Evolutionary conservation across 75 land plant genomes (phyloP), one percentile per base, ranked within the genome.

Genomic region (Larix kaempferi): DNA sequence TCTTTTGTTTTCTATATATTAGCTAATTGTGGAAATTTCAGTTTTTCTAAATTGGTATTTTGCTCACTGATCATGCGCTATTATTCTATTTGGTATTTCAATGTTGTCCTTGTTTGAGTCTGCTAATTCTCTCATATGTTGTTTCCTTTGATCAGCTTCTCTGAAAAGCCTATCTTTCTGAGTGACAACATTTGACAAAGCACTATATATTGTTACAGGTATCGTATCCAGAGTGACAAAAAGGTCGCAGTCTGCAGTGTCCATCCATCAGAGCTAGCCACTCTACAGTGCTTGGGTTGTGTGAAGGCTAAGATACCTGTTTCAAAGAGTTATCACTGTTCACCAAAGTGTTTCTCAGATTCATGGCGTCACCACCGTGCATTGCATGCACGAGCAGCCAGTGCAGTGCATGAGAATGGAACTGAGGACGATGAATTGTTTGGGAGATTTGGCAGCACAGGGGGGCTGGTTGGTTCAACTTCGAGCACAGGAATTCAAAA

Each of bases 361-460:
- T 90, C 98, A 77, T 96, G 99, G 99, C 88, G 92, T 79, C 98
- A 96, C 66, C 99, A 96, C 75, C 90, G 94, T 75, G 82, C 80
- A 76, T 76, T 94, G 72, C 99, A 96, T 87, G 93, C 90, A 6
- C 90, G 89, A 12, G 98, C 98, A 60, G 84, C 89, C 57, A 88
- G 83, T 77, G 87, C 88, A 82, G 79, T 83, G 29, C 90, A 86
- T 64, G 99, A 96, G 73, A 94, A 94, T 88, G 98, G 98, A 23
- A 76, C 80, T 61, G 99, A 94, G 59, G 99, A 96, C 75, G 99
- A 96, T 60, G 99, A 96, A 59, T 55, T 89, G 59, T 91, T 84
- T 79, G 91, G 87, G 15, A 84, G 91, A 0, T 85, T 89, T 44
- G 82, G 82, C 41, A 80, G 79, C 57, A 39, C 37, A 52, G 64